Evolutionary conservation across 2,329 filamentous ascomycete species (phyloP), one percentile per base, ranked within the genome.

Genomic region (Fusarium sp.): DNA sequence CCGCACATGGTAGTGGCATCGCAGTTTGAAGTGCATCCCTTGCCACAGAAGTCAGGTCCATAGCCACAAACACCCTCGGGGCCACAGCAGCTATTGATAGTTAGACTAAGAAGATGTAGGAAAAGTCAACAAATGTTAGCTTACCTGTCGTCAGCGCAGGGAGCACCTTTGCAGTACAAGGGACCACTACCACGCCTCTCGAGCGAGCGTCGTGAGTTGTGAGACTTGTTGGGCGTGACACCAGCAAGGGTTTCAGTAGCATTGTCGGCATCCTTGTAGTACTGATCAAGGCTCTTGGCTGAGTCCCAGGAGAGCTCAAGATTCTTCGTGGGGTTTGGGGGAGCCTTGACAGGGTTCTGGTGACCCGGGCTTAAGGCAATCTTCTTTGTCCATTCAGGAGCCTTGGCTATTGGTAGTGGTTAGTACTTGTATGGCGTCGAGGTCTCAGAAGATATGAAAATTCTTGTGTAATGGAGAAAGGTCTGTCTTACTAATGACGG

Each of bases 1-100:
- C 77, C 78, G 54, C 78, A 80, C 69, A 76, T 74, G 26, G 78
- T 76, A 10, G 63, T 72, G 4, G 78, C 74, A 40, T 77, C 66
- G 38, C 73, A 65, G 13, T 65, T 49, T 23, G 31, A 45, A 13
- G 37, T 23, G 10, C 57, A 62, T 26, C 34, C 42, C 13, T 45
- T 16, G 12, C 45, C 65, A n/a, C 52, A 67, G 28, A 55, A 44
- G 6, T 28, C 41, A 8, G 49, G 15, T 1, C 57, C 56, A 9
- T 65, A 62, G 4, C 61, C 51, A 10, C 57, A 65, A 10, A 52
- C 44, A 6, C 28, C 44, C 6, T 46, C 31, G 28, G 44, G 26
- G 2, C 28, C 31, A 16, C 44, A 46, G 13, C 44, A 46, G 11
- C 44, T 46, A 20, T 23, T 23, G 6, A 23, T 23, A 23, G 4